Evolutionary conservation across 768 basidiomycete genomes (phyloP), one percentile per base, ranked within the genome.

Genomic region (Phanerochaete carnosa): DNA sequence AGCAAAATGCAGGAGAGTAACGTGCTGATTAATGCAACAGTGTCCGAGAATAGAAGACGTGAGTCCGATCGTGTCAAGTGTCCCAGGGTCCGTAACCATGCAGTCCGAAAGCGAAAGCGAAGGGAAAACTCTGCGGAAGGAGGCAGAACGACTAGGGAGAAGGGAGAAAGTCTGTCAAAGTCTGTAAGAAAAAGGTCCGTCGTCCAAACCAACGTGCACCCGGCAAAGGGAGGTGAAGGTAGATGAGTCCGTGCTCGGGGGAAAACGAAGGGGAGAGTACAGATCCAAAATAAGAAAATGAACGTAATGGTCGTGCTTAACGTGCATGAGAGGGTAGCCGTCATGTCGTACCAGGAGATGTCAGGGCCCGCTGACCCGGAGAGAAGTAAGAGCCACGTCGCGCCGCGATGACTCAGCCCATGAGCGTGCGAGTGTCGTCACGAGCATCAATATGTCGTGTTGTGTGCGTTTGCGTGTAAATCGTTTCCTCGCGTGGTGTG

Each of bases 261-360:
- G 33, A 43, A 45, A 54, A n/a, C 12, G 30, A 49, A 54, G 22
- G 39, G n/a, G n/a, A n/a, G n/a, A n/a, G n/a, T n/a, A n/a, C n/a
- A n/a, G n/a, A n/a, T n/a, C n/a, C n/a, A n/a, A n/a, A n/a, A n/a
- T n/a, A n/a, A 46, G 46, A 54, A 29, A 46, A 39, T 32, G 69
- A 64, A 62, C 66, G 65, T 66, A 37, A 66, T 55, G 60, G 60
- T 58, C 59, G 59, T 60, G 59, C 43, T 47, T 60, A 62, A 52
- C 60, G 52, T 60, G 56, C 57, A 45, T 52, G 32, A 9, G 25
- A 37, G 25, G 55, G 23, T 47, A 28, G 39, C 29, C 47, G 62
- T 39, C 53, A 60, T 49, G 53, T 28, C 56, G 51, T 52, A 33
- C 51, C 51, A 52, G 22, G 30, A 19, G 13, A 22, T 25, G n/a